Evolutionary conservation across 768 basidiomycete genomes (phyloP).

Genomic region (Rubroboletus satanas): DNA sequence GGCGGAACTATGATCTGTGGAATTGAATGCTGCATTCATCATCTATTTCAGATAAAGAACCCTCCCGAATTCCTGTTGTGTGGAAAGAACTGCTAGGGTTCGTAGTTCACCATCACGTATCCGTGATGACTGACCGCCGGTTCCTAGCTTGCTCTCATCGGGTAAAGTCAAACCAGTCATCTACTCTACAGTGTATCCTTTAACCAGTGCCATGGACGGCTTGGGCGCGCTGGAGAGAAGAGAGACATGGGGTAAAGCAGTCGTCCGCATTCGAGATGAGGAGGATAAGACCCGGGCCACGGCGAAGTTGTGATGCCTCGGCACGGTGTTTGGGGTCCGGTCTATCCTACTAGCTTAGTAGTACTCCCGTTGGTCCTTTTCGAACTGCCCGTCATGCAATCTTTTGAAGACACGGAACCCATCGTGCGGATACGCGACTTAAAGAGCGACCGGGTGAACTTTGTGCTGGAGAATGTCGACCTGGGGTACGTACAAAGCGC

Average conservation of each 20-base stretch:
- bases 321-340: constrained; percentile 24
- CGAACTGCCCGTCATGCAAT: constrained; percentile 28
- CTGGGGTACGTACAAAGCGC: constrained; percentile 63
- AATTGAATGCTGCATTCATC: neutral
- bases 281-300: constrained; percentile 12
- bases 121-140: constrained; percentile 1
- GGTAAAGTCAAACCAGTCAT: constrained; percentile 64
- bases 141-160: constrained; percentile 59
- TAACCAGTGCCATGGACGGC: constrained; percentile 66
- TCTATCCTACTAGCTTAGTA: neutral
- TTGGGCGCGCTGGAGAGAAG: constrained; percentile 72
- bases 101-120: constrained; percentile 18
- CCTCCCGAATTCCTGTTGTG: constrained; percentile 56
- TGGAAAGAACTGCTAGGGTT: constrained; percentile 70
- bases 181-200: constrained; percentile 64
- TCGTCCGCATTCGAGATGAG: constrained; percentile 62
- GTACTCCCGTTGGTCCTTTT: neutral
- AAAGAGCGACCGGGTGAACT: constrained; percentile 82
- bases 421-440: constrained; percentile 80
- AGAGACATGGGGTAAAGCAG: constrained; percentile 90
- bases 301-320: constrained; percentile 39
- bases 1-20: neutral
- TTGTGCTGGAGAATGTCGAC: constrained; percentile 94
- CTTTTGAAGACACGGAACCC: constrained; percentile 48
- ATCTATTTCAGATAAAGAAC: constrained; percentile 54